Base-by-base conservation (phyloP, 305 asterid genomes). In the Plantago lanceolata region DNA sequence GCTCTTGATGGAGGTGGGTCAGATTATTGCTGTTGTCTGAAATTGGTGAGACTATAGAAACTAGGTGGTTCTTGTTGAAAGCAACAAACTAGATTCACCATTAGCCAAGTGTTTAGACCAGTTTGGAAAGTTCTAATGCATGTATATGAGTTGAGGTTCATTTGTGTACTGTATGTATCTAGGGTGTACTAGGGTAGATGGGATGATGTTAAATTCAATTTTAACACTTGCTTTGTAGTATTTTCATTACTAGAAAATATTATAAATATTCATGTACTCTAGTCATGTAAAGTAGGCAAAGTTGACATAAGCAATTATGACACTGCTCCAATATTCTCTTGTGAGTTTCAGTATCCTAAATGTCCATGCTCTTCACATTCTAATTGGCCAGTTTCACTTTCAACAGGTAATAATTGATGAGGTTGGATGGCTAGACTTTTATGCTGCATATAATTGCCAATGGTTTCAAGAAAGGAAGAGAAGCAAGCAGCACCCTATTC, bases 371-470 rank as follows among this genome's bases (percentile, higher is more conserved):
- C 40, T 33, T 11, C 59, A 24, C 43, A 26, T 55, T 26, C 59
- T 37, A 55, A 15, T 2, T 5, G 59, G 18, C 8, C 6, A 26
- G 19, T 40, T 62, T 56, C 78, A 61, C 59, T 21, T 31, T 55
- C 69, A 43, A 57, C 81, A 89, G 96, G 95, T 86, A 56, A 82
- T 81, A 57, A 66, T 78, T 18, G 88, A 84, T 68, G 96, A 89
- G 76, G 85, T 84, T 56, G 84, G 85, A 59, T 89, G 96, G 96
- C 86, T 89, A 8, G 87, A 89, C 73, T 81, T 89, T 70, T 89
- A 81, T 57, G 87, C 93, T 71, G 73, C 78, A 16, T 70, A 69
- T 66, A 66, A 68, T 70, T 7, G 65, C 68, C 72, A 70, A 57
- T 53, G 73, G 28, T 75, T 48, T 71, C 80, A 71, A 58, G 85